Evolutionary conservation across 2,329 filamentous ascomycete genomes (phyloP).

Genomic region (Blastomyces silverae): DNA sequence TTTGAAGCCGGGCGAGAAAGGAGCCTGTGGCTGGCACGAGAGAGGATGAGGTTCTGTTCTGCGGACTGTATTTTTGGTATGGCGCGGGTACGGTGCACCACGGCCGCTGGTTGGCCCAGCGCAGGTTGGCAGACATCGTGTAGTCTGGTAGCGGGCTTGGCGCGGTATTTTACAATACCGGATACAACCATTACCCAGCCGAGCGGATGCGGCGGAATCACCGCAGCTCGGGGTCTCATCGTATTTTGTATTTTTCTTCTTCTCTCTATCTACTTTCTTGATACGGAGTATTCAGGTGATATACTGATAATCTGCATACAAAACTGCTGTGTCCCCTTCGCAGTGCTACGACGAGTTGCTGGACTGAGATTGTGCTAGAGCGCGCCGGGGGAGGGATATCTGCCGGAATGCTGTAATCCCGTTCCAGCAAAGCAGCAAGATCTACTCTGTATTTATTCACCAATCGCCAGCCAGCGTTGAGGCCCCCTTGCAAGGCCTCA

Average conservation of each 20-base stretch:
- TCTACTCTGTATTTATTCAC: neutral
- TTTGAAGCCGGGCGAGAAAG: constrained; percentile 16
- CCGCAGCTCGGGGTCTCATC: constrained; percentile 1
- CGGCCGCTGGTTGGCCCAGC: constrained; percentile 6
- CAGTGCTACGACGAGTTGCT: neutral
- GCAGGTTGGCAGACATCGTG: neutral
- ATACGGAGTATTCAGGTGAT: neutral
- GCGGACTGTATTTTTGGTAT: constrained; percentile 1
- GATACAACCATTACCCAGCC: neutral
- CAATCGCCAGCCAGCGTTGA: neutral
- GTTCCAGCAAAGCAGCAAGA: neutral
- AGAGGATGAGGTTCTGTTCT: constrained; percentile 9
- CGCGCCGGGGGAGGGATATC: too few species aligned
- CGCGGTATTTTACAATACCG: neutral
- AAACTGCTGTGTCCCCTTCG: neutral
- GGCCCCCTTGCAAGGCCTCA: neutral
- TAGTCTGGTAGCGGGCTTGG: neutral
- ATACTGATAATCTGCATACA: neutral
- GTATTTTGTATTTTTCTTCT: too few species aligned
- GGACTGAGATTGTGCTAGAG: neutral
- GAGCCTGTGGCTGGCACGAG: constrained; percentile 17
- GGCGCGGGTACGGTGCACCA: neutral
- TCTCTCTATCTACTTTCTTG: neutral
- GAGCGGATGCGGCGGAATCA: constrained; percentile 8
- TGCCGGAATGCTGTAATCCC: neutral